Base-by-base conservation (phyloP, 139 green algal species). In the Edaphochlamys debaryana region DNA sequence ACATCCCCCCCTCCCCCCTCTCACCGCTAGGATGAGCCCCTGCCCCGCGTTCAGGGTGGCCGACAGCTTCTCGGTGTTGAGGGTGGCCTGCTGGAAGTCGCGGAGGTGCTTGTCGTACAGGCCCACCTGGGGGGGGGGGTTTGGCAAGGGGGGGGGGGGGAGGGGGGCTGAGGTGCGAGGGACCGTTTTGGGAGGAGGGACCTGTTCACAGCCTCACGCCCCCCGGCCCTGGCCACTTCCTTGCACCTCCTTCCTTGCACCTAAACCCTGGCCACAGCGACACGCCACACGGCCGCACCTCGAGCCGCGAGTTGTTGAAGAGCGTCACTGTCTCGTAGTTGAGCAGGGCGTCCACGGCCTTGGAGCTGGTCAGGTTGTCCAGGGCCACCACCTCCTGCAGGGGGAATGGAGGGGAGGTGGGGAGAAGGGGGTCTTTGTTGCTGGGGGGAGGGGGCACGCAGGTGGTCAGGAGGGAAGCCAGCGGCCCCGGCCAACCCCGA, bases 301-400 rank as follows among this genome's bases (percentile, higher is more conserved):
- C 90, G 7, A 93, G 69, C 19, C 80, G 38, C 71, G 87, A 77
- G 89, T 97, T 97, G 89, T 93, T 90, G 87, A 96, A 98, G 62
- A 99, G 94, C 73, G 94, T 92, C 42, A 99, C 96, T 0, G 96
- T 98, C 89, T 99, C 86, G 76, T 95, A 95, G 86, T 98, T 98
- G 25, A 98, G 90, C 67, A 99, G 92, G 6, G 95, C 95, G 76
- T 99, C 97, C 62, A 99, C 93, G 1, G 95, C 79, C 85, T 96
- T 96, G 74, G 89, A 93, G 58, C 91, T 98, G 64, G 94, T 95
- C 27, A 93, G 71, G 52, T 98, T 96, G 92, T 99, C 97, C 69
- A 98, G 90, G 30, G 90, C 64, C 69, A 98, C 98, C 4, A 98
- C 95, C 42, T 87, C 63, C 86, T 91, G 68, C 11, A 42, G 37